Percentiles rank a stretch among this genome's conserved stretches.
Evolutionary conservation across 192 early-diverging fungal genomes (phyloP).

Genomic region (Backusella macrospora): DNA sequence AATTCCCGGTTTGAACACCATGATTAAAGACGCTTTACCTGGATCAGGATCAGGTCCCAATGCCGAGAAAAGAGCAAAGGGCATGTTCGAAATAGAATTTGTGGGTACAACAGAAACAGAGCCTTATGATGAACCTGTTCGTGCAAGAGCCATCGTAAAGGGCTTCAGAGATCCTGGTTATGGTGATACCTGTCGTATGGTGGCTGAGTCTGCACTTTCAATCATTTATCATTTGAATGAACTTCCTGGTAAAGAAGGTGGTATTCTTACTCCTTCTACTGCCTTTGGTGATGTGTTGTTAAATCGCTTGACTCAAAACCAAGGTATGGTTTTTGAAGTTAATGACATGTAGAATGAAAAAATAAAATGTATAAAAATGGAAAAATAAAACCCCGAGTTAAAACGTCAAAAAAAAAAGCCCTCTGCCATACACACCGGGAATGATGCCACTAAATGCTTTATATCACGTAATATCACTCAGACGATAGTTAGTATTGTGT

Average conservation of each 20-base stretch:
- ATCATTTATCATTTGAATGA: constrained; percentile 62
- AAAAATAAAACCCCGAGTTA: neutral
- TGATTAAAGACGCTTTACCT: constrained; percentile 60
- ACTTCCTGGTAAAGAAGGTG: constrained; percentile 59
- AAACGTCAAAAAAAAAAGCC: neutral
- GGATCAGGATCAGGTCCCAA: constrained; percentile 70
- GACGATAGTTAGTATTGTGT: too few relatives aligned
- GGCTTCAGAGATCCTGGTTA: constrained; percentile 80
- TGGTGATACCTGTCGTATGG: constrained; percentile 75
- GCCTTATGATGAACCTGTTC: constrained; percentile 43
- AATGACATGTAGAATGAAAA: constrained; percentile 15
- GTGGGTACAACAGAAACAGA: constrained; percentile 53
- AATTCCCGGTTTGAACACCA: constrained; percentile 49
- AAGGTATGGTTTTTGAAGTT: constrained; percentile 48
- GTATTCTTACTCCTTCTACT: constrained; percentile 78
- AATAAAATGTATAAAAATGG: neutral
- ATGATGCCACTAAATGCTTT: too few relatives aligned
- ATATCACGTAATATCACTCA: too few relatives aligned
- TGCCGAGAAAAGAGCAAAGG: constrained; percentile 55
- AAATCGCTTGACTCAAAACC: constrained; percentile 61
- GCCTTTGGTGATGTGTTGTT: constrained; percentile 79
- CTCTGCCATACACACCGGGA: too few relatives aligned
- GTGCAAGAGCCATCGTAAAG: constrained; percentile 52
- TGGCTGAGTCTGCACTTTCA: constrained; percentile 78
- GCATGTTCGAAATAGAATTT: constrained; percentile 51